Conservation (phyloP, 1,284 basidiomycete species). For the Pholiota adiposa region DNA sequence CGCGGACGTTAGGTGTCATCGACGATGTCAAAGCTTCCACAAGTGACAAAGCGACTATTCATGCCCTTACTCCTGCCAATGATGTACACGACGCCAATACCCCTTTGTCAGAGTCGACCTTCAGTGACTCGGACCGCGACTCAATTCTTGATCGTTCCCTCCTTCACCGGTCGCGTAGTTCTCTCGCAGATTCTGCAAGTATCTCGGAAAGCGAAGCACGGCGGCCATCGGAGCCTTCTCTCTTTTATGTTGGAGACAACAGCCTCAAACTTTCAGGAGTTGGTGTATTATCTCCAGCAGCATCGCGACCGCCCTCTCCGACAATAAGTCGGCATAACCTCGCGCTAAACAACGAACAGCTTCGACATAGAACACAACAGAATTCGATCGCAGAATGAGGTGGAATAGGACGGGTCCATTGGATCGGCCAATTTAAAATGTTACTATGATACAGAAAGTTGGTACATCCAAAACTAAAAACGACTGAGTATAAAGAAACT, state of each 20-base stretch:
- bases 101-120: slow-evolving; percentile 28
- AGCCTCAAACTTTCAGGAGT: slow-evolving; percentile 66
- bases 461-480: slow-evolving; percentile 19
- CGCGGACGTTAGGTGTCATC: slow-evolving; percentile 78
- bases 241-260: slow-evolving; percentile 53
- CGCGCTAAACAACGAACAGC: slow-evolving; percentile 15
- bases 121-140: slow-evolving; percentile 28
- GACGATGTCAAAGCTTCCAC: slow-evolving; percentile 74
- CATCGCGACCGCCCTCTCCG: slow-evolving; percentile 68
- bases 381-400: slow-evolving; percentile 1
- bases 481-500: slow-evolving; percentile 25
- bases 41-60: slow-evolving; percentile 50
- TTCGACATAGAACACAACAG: slow-evolving; percentile 25
- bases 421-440: slow-evolving; percentile 14
- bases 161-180: slow-evolving; percentile 17
- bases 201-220: slow-evolving; percentile 19
- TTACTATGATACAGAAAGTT: slow-evolving; percentile 24
- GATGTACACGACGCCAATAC: slow-evolving; percentile 29
- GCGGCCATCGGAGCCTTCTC: slow-evolving; percentile 36
- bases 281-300: slow-evolving; percentile 70
- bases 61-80: slow-evolving; percentile 36
- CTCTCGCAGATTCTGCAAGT: slow-evolving; percentile 9
- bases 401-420: slow-evolving; percentile 6
- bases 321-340: slow-evolving; percentile 41
- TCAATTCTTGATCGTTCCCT: slow-evolving; percentile 14